Base-by-base conservation (phyloP, 2,329 filamentous ascomycete species). In the Penicillium janthinellum region DNA sequence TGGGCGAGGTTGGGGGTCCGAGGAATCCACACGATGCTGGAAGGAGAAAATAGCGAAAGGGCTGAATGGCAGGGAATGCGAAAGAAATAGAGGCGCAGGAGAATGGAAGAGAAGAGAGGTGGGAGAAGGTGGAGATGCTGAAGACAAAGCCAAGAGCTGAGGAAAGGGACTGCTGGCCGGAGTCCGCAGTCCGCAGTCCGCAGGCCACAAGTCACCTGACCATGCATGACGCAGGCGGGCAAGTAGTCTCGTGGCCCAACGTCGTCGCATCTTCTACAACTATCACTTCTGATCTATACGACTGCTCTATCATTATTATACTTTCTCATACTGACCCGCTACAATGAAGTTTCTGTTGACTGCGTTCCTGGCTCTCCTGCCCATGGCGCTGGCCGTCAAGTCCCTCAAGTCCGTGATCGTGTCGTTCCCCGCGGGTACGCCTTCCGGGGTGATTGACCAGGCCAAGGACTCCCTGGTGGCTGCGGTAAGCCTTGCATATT, bases 321-420 rank as follows among this genome's bases (percentile, higher is more conserved):
- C 20, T 6, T 7, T 4, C n/a, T 14, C 7, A 28, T 39, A 28
- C 35, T 38, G n/a, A 28, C 17, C 17, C 22, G 28, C 17, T 47
- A 62, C 28, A 25, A 95, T 94, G 91, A 90, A 85, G 78, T 78
- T 88, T 68, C 74, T 84, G 61, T 70, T 89, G 67, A 72, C 85
- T 63, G 77, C 86, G 56, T 75, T 86, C 44, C 77, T 88, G 56
- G 79, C 86, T 62, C 79, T 89, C 54, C 81, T 86, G 63, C 82
- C 83, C 34, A 74, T 86, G 61, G 87, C 85, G 62, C 83, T 90
- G 68, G 88, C 89, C 58, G 80, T 65, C 22, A 70, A 77, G 52
- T 77, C 79, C 1, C 84, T 88, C 72, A 91, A 91, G 76, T 85
- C 86, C 38, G 86, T 96, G 64, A 88, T 97, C 68, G 83, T 97